Evolutionary conservation across 2,329 filamentous ascomycete species (phyloP), one percentile per base, ranked within the genome.

Genomic region (Pleochaeta shiraiana): DNA sequence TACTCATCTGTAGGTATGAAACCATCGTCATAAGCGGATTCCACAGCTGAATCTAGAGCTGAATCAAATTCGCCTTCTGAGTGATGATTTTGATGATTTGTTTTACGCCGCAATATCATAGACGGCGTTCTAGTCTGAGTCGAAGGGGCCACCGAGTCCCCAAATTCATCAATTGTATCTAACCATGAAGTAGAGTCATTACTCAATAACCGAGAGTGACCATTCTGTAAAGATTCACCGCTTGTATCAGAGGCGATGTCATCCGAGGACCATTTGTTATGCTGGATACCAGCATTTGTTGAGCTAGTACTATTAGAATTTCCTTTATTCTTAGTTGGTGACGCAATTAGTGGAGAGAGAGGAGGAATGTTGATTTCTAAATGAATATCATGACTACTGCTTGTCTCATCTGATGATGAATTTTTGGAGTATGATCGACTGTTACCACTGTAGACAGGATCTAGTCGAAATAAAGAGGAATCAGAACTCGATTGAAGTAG

Each of bases 51-150:
- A 75, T 97, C 92, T 53, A 97, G 79, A 3, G 93, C 93, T 9
- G 90, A 90, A 74, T 96, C 91, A 68, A 97, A 95, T 71, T 95
- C 91, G 6, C 88, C 86, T 73, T 95, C 89, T 0, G 89, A 93
- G 33, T 81, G 83, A 55, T 84, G 84, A 68, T 87, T 92, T 2
- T 79, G 73, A 61, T 86, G 83, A 64, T 89, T 81, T 68, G 87
- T 85, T 70, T 86, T 88, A 67, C 86, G 80, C 67, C 83, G 80
- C 60, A 87, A 75, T 53, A 83, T 81, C 65, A 85, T 75, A 0
- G 86, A 88, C 0, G 88, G 91, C 3, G 86, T 84, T 61, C 88
- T 80, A 0, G 91, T 95, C 72, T 90, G 88, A 1, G 90, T 79
- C 0, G 91, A 95, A 1, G 88, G 89, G 2, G 82, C 79, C 3